phyloP scores from a whole-genome alignment of 306 rosid genomes.

The Mimosa bimucronata region DNA sequence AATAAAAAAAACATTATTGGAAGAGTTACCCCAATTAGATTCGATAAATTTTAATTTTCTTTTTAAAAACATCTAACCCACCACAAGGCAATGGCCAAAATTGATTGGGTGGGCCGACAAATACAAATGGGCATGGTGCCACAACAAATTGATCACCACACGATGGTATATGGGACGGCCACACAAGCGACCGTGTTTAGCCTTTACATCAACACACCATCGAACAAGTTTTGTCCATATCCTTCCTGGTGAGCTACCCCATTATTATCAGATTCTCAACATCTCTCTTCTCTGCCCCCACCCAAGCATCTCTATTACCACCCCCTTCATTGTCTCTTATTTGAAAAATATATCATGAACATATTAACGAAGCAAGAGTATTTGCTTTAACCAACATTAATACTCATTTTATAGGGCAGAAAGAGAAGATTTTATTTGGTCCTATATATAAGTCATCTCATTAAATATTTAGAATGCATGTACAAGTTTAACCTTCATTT shows the following conservation, averaged over 20 bases:
- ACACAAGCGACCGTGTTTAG: not conserved
- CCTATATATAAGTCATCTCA: too few species aligned
- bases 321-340: not conserved
- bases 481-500: too few species aligned
- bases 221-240: constrained; percentile 28
- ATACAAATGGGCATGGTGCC: not conserved
- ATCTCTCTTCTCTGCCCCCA: not conserved
- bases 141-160: not conserved
- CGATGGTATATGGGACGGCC: not conserved
- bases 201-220: constrained; percentile 23
- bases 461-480: too few species aligned
- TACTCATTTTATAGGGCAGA: too few species aligned
- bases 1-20: too few species aligned
- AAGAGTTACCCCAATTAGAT: too few species aligned
- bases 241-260: constrained; percentile 37
- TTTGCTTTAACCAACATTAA: not conserved
- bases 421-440: too few species aligned
- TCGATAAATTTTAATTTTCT: too few species aligned
- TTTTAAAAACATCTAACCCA: too few species aligned
- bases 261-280: constrained; percentile 4
- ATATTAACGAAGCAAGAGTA: not conserved
- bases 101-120: not conserved
- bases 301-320: too few species aligned
- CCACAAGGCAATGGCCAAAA: not conserved
- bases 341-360: not conserved